Percentiles rank a stretch among this genome's conserved stretches.
These are phyloP conservation scores for Sclerotinia borealis DNA, from an alignment of 2,329 filamentous ascomycete species.

Conservation along the genomic window DNA sequence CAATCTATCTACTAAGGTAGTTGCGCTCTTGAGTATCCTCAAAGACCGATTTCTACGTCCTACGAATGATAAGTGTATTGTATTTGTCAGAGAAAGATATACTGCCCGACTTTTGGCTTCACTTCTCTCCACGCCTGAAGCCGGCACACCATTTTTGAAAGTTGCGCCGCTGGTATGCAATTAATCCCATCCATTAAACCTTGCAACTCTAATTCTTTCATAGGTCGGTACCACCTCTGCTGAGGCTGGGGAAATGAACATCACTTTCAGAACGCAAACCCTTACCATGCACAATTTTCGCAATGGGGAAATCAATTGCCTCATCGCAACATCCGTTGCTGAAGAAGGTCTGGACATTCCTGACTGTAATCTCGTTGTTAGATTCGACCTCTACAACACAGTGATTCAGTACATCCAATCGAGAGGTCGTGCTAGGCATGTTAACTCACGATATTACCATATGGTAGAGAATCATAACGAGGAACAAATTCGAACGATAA, in stretches of 20 bases:
- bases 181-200: neutral
- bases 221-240: slow-evolving; percentile 44
- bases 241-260: slow-evolving; percentile 49
- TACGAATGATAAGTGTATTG: slow-evolving; percentile 65
- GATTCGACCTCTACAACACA: slow-evolving; percentile 84
- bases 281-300: slow-evolving; percentile 62
- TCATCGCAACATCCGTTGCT: slow-evolving; percentile 61
- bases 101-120: slow-evolving; percentile 69
- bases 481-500: slow-evolving; percentile 50
- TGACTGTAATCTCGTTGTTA: slow-evolving; percentile 59
- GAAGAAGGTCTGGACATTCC: slow-evolving; percentile 65
- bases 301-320: slow-evolving; percentile 52
- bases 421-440: slow-evolving; percentile 74
- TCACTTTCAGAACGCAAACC: slow-evolving; percentile 67
- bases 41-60: slow-evolving; percentile 53
- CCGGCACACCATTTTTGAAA: slow-evolving; percentile 53
- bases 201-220: neutral
- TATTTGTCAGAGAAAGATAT: slow-evolving; percentile 76
- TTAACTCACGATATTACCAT: slow-evolving; percentile 72
- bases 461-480: slow-evolving; percentile 72
- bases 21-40: slow-evolving; percentile 55
- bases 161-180: slow-evolving; percentile 56
- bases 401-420: slow-evolving; percentile 96
- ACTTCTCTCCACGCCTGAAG: slow-evolving; percentile 51
- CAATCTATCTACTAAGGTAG: slow-evolving; percentile 67